Base-by-base conservation (phyloP, 1,284 basidiomycete species). In the Omphalotus olearius region DNA sequence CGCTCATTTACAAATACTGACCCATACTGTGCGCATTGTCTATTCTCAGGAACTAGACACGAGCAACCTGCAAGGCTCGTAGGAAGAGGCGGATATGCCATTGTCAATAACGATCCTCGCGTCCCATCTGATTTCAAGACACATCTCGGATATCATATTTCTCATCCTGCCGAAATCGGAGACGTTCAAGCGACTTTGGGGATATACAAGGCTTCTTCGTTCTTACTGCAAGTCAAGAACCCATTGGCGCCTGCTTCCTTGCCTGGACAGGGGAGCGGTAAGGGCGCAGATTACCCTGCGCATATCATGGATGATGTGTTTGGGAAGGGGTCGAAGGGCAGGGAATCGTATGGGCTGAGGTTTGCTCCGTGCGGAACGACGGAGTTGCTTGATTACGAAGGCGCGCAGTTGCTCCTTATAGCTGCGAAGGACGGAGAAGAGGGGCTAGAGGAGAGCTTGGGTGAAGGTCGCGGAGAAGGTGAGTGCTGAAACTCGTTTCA, bases 11-110 rank as follows among this genome's bases (percentile, higher is more conserved):
- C 36, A 17, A 17, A 43, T 38, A 25, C 4, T 30, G 23, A 23
- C 23, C 30, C 7, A 33, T 9, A 33, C 30, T 33, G 26, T 5
- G 5, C 10, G 4, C 4, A 28, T 10, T 28, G 10, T 28, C 26
- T 10, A 4, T 28, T 26, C 30, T 23, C 48, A 79, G 79, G 82
- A 45, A 69, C 71, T 6, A 71, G 84, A 14, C 78, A 83, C 55
- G 74, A 82, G 55, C 74, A 67, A 3, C 69, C 79, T 1, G 77
- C 76, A 0, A 75, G 82, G 16, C 71, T 85, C 18, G 82, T 75
- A 1, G 83, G 75, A 0, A 68, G 81, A 18, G 83, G 84, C 0
- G 81, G 75, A 26, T 86, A 88, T 59, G 80, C 79, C 18, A 75
- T 86, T 33, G 81, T 80, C 25, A 82, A 80, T 59, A 69, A 69